Evolutionary conservation across 257 asterid species (phyloP).

Genomic region (Leonotis leonurus): DNA sequence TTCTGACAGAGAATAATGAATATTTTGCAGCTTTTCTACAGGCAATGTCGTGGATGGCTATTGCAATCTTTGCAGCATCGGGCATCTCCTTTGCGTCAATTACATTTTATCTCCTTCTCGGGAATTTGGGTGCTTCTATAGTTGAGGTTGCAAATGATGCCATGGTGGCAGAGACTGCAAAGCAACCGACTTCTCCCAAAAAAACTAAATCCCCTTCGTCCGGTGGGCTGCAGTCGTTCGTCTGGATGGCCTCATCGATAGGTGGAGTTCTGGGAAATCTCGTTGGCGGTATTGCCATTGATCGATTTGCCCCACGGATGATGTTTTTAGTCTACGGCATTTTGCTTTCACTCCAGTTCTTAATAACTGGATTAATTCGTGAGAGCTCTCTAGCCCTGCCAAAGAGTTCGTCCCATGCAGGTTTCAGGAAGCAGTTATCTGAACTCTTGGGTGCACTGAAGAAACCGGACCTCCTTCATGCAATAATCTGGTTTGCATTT

Average conservation of each 20-base stretch:
- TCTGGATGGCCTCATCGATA: constrained; percentile 83
- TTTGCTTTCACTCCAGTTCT: constrained; percentile 55
- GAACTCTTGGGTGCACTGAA: constrained; percentile 51
- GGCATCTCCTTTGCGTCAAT: constrained; percentile 58
- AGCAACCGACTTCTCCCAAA: constrained; percentile 41
- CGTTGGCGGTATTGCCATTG: constrained; percentile 55
- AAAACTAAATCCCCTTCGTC: constrained; percentile 44
- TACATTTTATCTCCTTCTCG: constrained; percentile 68
- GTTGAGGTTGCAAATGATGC: constrained; percentile 97
- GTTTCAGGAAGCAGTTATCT: constrained; percentile 48
- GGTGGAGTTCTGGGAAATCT: constrained; percentile 90
- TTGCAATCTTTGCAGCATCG: constrained; percentile 45
- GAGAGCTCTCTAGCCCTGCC: constrained; percentile 76
- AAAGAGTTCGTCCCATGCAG: constrained; percentile 31
- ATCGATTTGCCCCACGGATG: constrained; percentile 37
- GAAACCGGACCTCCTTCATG: constrained; percentile 57
- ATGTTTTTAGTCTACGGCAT: constrained; percentile 56
- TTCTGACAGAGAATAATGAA: constrained; percentile 4
- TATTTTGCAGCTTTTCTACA: constrained; percentile 73
- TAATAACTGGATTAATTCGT: constrained; percentile 43
- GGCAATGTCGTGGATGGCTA: constrained; percentile 78
- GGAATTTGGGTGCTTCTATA: constrained; percentile 88
- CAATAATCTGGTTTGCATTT: constrained; percentile 70
- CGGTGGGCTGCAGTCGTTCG: constrained; percentile 75
- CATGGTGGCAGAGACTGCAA: constrained; percentile 84